These are phyloP conservation scores for Aureobasidium sp. DNA, from an alignment of 2,329 filamentous ascomycete species.

Conservation along the genomic window DNA sequence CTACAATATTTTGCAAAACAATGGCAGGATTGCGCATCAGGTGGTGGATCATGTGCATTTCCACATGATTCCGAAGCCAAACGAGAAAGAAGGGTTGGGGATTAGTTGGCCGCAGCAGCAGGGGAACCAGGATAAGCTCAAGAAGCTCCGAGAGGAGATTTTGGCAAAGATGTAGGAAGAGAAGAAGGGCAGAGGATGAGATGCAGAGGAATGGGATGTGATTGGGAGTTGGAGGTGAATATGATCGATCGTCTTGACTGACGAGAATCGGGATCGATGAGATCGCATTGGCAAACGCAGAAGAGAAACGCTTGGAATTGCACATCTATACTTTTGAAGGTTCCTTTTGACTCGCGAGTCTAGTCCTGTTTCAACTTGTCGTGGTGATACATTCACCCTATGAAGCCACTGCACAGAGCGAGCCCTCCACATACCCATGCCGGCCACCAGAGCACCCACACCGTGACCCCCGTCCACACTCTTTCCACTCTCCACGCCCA, in stretches of 20 bases:
- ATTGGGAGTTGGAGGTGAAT: neutral
- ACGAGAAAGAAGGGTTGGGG: constrained; percentile 68
- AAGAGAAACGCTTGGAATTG: neutral
- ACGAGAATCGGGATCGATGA: neutral
- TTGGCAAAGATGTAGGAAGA: constrained; percentile 71
- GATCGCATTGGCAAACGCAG: neutral
- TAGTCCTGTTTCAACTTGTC: neutral
- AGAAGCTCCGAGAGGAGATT: constrained; percentile 72
- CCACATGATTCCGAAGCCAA: constrained; percentile 97
- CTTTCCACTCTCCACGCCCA: constrained; percentile 19
- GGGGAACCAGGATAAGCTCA: constrained; percentile 75
- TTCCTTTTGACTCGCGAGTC: neutral
- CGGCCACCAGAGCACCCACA: constrained; percentile 20
- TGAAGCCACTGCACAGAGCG: constrained; percentile 15
- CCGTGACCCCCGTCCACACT: constrained; percentile 18
- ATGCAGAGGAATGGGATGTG: neutral
- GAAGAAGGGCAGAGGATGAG: neutral
- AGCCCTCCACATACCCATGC: constrained; percentile 19
- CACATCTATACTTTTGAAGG: neutral
- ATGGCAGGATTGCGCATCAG: constrained; percentile 86
- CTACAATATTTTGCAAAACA: constrained; percentile 96
- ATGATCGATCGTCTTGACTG: neutral
- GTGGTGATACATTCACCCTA: neutral
- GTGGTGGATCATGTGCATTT: constrained; percentile 92
- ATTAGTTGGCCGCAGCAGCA: constrained; percentile 72